Base-by-base conservation (phyloP, 805 yeast species). In the Starmerella apis region DNA sequence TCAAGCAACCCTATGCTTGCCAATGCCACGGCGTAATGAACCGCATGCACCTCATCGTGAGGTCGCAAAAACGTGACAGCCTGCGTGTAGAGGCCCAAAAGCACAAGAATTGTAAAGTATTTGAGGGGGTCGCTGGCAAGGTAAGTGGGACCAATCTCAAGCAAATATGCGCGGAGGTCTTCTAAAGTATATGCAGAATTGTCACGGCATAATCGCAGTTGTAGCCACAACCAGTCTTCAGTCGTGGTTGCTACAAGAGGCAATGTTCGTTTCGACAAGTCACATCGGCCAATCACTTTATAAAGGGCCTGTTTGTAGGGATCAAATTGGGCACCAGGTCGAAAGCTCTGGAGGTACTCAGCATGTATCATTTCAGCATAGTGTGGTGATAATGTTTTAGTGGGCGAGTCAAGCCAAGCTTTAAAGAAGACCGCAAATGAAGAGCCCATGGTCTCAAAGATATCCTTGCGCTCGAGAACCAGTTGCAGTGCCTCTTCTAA, bases 201-300 rank as follows among this genome's bases (percentile, higher is more conserved):
- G 59, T 85, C 90, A 49, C 80, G 77, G 14, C 84, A 78, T 25
- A 90, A 72, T 66, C 79, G 74, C 50, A 92, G 73, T 66, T 92
- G 96, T 63, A 84, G 78, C 98, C 98, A 90, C 45, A 90, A 65
- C 97, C 97, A 90, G 68, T 90, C 97, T 65, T 90, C 97, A 43
- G 88, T 77, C 51, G 94, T 84, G 32, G 79, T 67, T 33, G 83
- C 76, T 27, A 90, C 79, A 79, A 59, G 88, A 68, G 55, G 76
- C 69, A 65, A 79, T 79, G 65, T 80, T 73, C 43, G 83, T 71
- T 61, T 82, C 32, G 49, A 33, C 62, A 68, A 80, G 81, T 75
- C 78, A 65, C 96, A 86, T 65, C 92, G 81, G n/a, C 97, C 97
- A 51, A 90, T 75, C 23, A 92, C 74, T 66, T 92, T 90, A 69